Base-by-base conservation (phyloP, 1,139 yeast genomes). In the Diutina sp. region DNA sequence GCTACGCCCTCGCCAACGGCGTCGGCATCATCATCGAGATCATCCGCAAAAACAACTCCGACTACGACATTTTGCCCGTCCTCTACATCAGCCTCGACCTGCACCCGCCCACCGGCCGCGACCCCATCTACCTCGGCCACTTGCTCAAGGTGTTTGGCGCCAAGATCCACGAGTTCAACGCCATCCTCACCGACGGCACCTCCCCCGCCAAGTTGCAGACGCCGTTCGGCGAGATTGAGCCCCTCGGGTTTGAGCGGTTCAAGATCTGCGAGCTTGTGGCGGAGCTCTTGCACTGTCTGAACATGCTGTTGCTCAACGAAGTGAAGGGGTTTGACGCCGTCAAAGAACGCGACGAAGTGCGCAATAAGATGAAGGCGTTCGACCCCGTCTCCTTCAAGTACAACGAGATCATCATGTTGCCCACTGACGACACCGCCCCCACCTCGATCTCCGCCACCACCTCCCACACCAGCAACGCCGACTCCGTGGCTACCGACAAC, bases 1-100 rank as follows among this genome's bases (percentile, higher is more conserved):
- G 97, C 4, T 85, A 91, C 54, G 95, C 96, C 4, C 77, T 93
- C 65, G 89, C 96, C 45, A 93, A 93, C 62, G 97, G 98, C 58
- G 99, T 93, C 44, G 97, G 98, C 6, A 90, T 93, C 55, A 86
- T 93, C 57, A 93, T 93, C 66, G 99, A 93, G 69, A 86, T 93
- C 59, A 95, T 95, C 62, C 80, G 99, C 63, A 93, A 93, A 67
- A 93, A 93, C 69, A 95, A 93, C 68, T 89, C 97, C 1, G 99
- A 93, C 69, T 93, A 93, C 68, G 99, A 93, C 71, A 82, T 85
- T 58, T 85, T 90, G 56, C 97, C 96, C 21, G 91, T 93, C 46
- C 78, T 90, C 67, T 86, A 85, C 69, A 88, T 90, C 54, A 88
- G 97, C 0, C 73, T 90, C 58, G 96, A 90, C 62, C 82, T 95